Evolutionary conservation across 352 stramenopile species (phyloP), one percentile per base, ranked within the genome.

Genomic region (Phytophthora citricola): DNA sequence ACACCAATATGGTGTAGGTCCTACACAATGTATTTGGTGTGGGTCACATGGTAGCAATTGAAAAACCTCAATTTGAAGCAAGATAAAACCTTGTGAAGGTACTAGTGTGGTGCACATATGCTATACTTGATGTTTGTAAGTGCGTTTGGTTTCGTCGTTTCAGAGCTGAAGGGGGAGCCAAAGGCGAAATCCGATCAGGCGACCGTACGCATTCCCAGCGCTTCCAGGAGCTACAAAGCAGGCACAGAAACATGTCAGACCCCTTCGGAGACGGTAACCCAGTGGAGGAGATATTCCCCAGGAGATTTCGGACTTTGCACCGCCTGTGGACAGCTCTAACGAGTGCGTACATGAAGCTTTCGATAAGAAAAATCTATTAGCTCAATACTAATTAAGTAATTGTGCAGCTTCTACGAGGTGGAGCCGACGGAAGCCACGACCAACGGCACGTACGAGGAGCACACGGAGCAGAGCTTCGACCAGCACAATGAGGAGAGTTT

Each of bases 231-330:
- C 38, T 22, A 17, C 53, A 56, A 26, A 53, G 54, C 44, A 54
- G 27, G 50, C 17, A 57, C 38, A 67, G 24, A 62, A 9, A 11
- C 31, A 92, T 90, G 83, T 63, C 55, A 27, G 79, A 92, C 63
- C 81, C 83, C 24, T 92, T 92, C 54, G 79, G 78, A 71, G 79
- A 87, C 44, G 58, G 63, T 57, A 66, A 54, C 48, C 20, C 51
- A 1, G 54, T 69, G 11, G 57, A 75, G n/a, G 66, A 24, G 69
- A 83, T 12, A 65, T 62, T 15, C 46, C 66, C 22, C 58, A 58
- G 36, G 81, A 89, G 26, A 63, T 92, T 38, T 81, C 65, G 63
- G 81, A 78, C 69, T 92, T 90, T 76, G 79, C 81, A 68, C 63
- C 83, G 45, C 79, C 81, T 24, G 53, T 51, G 6, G 81, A 89